Conservation (phyloP, 169 alveolate genomes). For the Toxoplasma gondii region DNA sequence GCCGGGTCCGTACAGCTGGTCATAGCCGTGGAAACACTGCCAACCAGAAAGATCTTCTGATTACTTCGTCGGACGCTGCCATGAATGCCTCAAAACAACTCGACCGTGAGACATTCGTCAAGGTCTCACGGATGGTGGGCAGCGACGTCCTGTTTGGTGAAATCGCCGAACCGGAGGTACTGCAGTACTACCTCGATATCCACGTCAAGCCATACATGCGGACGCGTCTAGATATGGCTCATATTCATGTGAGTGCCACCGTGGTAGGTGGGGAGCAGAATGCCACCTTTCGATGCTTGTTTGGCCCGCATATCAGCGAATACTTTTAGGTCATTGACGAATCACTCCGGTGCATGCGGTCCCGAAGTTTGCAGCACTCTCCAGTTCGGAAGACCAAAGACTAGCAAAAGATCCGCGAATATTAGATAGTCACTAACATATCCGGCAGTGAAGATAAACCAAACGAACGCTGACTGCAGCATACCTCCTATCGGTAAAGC, state of each 20-base stretch:
- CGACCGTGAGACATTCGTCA: constrained; percentile 18
- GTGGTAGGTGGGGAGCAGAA: neutral
- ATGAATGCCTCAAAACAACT: neutral
- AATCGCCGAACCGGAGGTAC: constrained; percentile 17
- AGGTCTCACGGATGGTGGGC: constrained; percentile 35
- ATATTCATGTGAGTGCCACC: neutral
- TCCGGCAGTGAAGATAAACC: too few species aligned
- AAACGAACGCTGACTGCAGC: too few species aligned
- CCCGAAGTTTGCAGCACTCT: too few species aligned
- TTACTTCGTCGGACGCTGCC: neutral
- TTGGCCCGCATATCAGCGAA: too few species aligned
- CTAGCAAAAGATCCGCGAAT: too few species aligned
- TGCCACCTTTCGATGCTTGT: too few species aligned
- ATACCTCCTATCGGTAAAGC: too few species aligned
- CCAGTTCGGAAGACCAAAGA: too few species aligned
- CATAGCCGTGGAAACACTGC: neutral
- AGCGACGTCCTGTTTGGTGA: constrained; percentile 53
- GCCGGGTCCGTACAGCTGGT: constrained; percentile 5
- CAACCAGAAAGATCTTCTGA: neutral
- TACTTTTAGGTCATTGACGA: too few species aligned
- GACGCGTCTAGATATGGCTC: constrained; percentile 18
- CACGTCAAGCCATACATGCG: constrained; percentile 18
- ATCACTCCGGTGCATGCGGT: too few species aligned
- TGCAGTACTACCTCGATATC: constrained; percentile 19
- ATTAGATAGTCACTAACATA: too few species aligned